Evolutionary conservation across 768 basidiomycete genomes (phyloP).

Genomic region (Xerocomus brunneocitrinus): DNA sequence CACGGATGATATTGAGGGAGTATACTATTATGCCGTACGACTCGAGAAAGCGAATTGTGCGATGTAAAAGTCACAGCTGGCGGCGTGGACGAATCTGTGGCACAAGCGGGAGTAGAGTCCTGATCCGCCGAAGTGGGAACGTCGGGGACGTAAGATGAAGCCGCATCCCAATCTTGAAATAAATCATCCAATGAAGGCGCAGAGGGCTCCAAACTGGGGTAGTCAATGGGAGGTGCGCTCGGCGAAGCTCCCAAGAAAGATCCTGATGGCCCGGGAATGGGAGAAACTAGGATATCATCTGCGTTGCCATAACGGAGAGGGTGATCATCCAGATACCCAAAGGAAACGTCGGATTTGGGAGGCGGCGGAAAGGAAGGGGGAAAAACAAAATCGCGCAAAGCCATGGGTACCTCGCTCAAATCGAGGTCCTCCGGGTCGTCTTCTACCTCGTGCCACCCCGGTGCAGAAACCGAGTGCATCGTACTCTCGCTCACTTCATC

Average conservation of each 20-base stretch:
- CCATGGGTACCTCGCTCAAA: conserved; percentile 3
- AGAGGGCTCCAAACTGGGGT: conserved; percentile 39
- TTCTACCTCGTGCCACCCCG: conserved; percentile 51
- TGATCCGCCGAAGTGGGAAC: not conserved
- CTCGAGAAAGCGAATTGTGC: not conserved
- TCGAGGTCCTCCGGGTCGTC: conserved; percentile 31
- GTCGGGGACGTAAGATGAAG: conserved; percentile 5
- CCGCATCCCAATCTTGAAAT: conserved; percentile 21
- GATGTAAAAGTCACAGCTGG: not conserved
- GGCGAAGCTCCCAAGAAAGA: conserved; percentile 41
- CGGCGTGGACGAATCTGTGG: conserved; percentile 1
- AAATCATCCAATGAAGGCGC: conserved; percentile 35
- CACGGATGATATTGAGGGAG: conserved; percentile 30
- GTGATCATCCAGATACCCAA: conserved; percentile 32
- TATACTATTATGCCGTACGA: conserved; percentile 10
- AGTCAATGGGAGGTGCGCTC: conserved; percentile 32
- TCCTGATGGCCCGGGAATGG: conserved; percentile 39
- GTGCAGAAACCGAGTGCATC: conserved; percentile 38
- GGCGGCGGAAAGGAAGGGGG: conserved; percentile 25
- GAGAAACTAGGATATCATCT: conserved; percentile 30
- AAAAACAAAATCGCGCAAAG: conserved; percentile 7
- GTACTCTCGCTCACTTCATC: conserved; percentile 18
- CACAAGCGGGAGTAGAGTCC: not conserved
- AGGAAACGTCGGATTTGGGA: conserved; percentile 40
- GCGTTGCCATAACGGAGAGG: conserved; percentile 33